Base-by-base conservation (phyloP, 192 early-diverging fungal species). In the Dissophora globulifera region DNA sequence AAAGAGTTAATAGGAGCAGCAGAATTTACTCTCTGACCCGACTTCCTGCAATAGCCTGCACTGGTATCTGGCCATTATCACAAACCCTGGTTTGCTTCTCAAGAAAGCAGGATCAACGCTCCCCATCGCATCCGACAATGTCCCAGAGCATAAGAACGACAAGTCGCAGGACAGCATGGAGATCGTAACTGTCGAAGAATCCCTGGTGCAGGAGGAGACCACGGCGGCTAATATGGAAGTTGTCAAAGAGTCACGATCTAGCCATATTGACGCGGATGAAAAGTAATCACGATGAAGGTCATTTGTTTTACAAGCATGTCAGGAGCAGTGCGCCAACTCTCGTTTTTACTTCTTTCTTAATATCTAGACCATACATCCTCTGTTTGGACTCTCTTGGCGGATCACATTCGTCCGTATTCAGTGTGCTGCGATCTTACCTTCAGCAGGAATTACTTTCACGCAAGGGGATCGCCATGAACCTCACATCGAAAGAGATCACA, bases 11-110 rank as follows among this genome's bases (percentile, higher is more conserved):
- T 8, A 0, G 25, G 25, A 52, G 30, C 11, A 3, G 11, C 29
- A 15, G 27, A 35, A 30, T 31, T 12, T n/a, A 55, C n/a, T 2
- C n/a, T 26, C n/a, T 30, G 30, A 55, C 19, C n/a, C 19, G 15
- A 3, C 16, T 23, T n/a, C 2, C 25, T 10, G 45, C 19, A 26
- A 7, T 57, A 86, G 88, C 52, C 81, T 91, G 41, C 95, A 97
- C 58, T 97, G 95, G 95, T 95, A 97, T 69, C 81, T 94, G 22
- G 92, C 89, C 42, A 78, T 97, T 2, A 89, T 97, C 19, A 82
- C 75, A 71, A 93, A 97, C 58, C 87, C 92, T 3, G 84, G 88
- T 6, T 61, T 78, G 12, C 54, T 89, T 5, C 60, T 71, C n/a
- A 43, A 63, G 40, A 46, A 33, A 30, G 41, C 30, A 7, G 41